Evolutionary conservation across 2,329 filamentous ascomycete species (phyloP), one percentile per base, ranked within the genome.

Genomic region (Verticillium dahliae): DNA sequence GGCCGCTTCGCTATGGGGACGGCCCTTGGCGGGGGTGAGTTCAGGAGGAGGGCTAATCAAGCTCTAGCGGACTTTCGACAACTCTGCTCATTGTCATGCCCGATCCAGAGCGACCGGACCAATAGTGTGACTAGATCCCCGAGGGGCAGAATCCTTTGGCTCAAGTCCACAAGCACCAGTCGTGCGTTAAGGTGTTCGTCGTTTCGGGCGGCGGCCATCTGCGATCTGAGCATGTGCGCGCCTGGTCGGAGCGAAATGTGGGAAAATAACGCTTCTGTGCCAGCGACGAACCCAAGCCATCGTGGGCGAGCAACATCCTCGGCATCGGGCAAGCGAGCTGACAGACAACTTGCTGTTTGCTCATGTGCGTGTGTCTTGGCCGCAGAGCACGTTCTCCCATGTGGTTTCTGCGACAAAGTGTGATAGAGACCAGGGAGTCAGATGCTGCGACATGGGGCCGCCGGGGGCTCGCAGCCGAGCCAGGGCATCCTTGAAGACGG

Each of bases 401-500:
- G 45, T 52, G 45, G 45, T 52, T 52, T 52, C 45, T 52, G 45
- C 45, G 45, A 52, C 45, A 52, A 5, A 18, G 45, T 52, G n/a
- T 52, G 45, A 52, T 52, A 27, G 45, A 52, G 18, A 18, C 45
- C 45, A 52, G 45, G 45, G 45, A 52, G 45, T 10, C 45, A 52
- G 45, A n/a, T 15, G 18, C 39, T n/a, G 15, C 18, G 39, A 45
- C 39, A 15, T 45, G 15, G 45, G 35, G 18, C 45, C 45, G 45
- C 45, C 18, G 45, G 45, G 18, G 45, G 45, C 45, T 18, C 18
- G 18, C 22, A 52, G 45, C 45, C 45, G 45, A 52, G 45, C 45
- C 45, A 52, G 57, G 60, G 62, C 59, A 61, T 60, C 62, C 63
- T 57, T 62, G 57, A 39, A 57, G 60, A 56, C 63, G 63, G 63